Base-by-base conservation (phyloP, 2,329 filamentous ascomycete species). In the Cercospora sp. region DNA sequence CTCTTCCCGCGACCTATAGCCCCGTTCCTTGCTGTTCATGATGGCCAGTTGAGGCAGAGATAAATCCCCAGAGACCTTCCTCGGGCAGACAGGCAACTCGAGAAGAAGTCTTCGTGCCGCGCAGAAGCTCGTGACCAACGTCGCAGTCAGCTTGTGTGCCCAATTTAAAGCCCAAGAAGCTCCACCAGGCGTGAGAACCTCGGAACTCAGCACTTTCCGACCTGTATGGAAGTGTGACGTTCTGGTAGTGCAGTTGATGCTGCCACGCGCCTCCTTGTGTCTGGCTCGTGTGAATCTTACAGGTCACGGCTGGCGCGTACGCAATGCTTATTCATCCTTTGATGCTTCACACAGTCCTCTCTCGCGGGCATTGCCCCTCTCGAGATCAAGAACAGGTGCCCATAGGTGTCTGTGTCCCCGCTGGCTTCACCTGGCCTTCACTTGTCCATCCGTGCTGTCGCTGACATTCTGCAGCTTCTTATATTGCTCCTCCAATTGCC, bases 401-500 rank as follows among this genome's bases (percentile, higher is more conserved):
- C 55, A 59, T 59, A n/a, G 6, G 13, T 20, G 26, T 23, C 8
- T 12, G 18, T 18, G 10, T 31, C n/a, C 20, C 16, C 20, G 26
- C 36, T 31, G 23, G 31, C 33, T 48, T 72, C 70, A 72, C 63
- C 67, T 71, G 5, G 68, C 66, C 51, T 65, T 72, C 23, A 68
- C 71, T 40, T 71, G 65, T 30, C 70, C 71, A 61, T 74, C 69
- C n/a, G 71, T 71, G 66, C 81, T 83, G 68, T 87, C 84, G 68
- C 85, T 86, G 31, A 98, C 94, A 4, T 84, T 91, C 82, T 99
- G 95, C 33, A 93, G 85, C 79, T 94, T 94, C 78, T 90, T 89
- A 80, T 97, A 98, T 79, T 99, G 92, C 75, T 90, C 87, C 81
- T 98, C 94, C 59, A 99, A 83, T 6, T 86, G 87, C 71, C 86